phyloP scores from a whole-genome alignment of 495 filamentous ascomycete genomes.

The Xylaria grammica region DNA sequence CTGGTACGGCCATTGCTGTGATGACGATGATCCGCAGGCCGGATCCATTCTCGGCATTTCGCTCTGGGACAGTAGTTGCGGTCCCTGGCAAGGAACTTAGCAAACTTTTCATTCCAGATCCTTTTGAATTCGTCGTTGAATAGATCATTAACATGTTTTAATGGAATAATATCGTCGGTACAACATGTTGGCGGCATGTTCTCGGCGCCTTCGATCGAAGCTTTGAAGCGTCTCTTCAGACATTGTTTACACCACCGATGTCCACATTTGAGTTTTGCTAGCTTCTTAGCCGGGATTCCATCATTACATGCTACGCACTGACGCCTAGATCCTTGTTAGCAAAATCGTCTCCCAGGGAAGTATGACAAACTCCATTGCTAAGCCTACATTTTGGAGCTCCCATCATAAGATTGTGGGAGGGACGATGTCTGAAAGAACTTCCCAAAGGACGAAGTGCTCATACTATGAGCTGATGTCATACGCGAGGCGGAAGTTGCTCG shows the following conservation, averaged over 20 bases:
- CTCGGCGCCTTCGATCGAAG: constrained; percentile 73
- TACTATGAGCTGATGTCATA: constrained; percentile 44
- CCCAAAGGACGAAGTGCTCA: constrained; percentile 43
- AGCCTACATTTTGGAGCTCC: constrained; percentile 43
- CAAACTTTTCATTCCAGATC: constrained; percentile 77
- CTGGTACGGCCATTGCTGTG: constrained; percentile 54
- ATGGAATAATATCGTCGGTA: constrained; percentile 69
- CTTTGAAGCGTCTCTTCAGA: constrained; percentile 70
- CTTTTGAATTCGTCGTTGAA: constrained; percentile 75
- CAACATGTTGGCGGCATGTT: constrained; percentile 86
- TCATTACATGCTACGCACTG: constrained; percentile 73
- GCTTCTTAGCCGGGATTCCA: constrained; percentile 61
- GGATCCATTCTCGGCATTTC: constrained; percentile 77
- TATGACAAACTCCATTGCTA: background rate
- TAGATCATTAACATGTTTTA: constrained; percentile 74
- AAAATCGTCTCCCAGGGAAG: constrained; percentile 13
- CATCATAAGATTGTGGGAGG: constrained; percentile 34
- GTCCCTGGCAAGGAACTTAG: constrained; percentile 74
- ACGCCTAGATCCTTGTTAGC: constrained; percentile 50
- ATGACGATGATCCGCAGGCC: constrained; percentile 65
- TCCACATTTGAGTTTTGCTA: constrained; percentile 72
- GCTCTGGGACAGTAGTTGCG: constrained; percentile 74
- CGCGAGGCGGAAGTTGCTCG: constrained; percentile 44
- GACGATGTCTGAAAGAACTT: constrained; percentile 40
- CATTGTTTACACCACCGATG: constrained; percentile 81